These are phyloP conservation scores for Tolypocladium amazonense DNA, from an alignment of 2,329 filamentous ascomycete species.

Conservation along the genomic window DNA sequence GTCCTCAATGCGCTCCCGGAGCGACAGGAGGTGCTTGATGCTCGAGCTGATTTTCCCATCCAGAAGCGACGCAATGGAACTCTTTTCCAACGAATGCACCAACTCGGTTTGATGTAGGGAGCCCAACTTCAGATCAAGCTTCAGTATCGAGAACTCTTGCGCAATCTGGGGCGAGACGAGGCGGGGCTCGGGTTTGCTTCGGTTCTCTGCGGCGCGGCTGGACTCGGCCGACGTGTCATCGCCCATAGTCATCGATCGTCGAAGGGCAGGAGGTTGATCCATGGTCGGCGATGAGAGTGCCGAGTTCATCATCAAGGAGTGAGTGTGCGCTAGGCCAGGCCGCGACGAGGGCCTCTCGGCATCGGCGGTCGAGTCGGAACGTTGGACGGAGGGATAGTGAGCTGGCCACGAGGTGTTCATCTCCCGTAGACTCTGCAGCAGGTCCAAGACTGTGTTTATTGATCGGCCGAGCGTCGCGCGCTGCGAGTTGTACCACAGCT, in stretches of 20 bases:
- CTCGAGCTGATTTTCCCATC: slow-evolving; percentile 93
- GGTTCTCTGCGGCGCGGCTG: slow-evolving; percentile 57
- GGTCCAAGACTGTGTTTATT: slow-evolving; percentile 77
- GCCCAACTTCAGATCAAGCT: slow-evolving; percentile 87
- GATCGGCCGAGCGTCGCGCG: slow-evolving; percentile 76
- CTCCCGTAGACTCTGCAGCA: slow-evolving; percentile 71
- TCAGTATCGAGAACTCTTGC: slow-evolving; percentile 91
- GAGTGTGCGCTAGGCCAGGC: slow-evolving; percentile 52
- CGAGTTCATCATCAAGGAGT: slow-evolving; percentile 45
- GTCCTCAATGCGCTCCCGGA: slow-evolving; percentile 92
- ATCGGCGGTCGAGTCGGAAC: slow-evolving; percentile 33
- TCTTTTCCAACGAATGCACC: slow-evolving; percentile 89
- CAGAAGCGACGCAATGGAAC: slow-evolving; percentile 77
- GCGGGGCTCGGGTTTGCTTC: slow-evolving; percentile 58
- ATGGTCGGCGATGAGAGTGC: slow-evolving; percentile 23
- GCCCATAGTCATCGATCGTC: slow-evolving; percentile 63
- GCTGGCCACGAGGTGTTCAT: slow-evolving; percentile 91
- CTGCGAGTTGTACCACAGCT: slow-evolving; percentile 92
- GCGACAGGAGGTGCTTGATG: slow-evolving; percentile 75
- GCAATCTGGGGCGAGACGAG: slow-evolving; percentile 87
- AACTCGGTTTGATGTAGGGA: slow-evolving; percentile 77
- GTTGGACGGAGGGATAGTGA: slow-evolving; percentile 80
- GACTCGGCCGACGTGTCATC: slow-evolving; percentile 53
- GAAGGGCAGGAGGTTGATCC: slow-evolving; percentile 39
- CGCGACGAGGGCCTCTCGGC: slow-evolving; percentile 39